Base-by-base conservation (phyloP, 768 basidiomycete genomes). In the Hygrophorus pudorinus region DNA sequence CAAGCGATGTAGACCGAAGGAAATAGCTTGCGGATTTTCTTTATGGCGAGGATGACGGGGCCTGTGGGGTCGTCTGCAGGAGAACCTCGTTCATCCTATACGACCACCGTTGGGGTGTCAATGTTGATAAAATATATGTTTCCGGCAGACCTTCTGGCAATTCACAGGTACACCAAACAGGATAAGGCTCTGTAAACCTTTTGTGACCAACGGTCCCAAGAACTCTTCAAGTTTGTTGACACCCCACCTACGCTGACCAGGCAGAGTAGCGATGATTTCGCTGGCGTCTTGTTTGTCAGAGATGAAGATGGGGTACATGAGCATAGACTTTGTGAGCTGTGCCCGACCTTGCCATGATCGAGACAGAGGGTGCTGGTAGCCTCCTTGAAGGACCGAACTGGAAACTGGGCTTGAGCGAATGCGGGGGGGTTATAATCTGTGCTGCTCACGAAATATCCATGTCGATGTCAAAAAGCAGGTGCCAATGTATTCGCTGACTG, bases 261-360 rank as follows among this genome's bases (percentile, higher is more conserved):
- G 93, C 7, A 97, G 68, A 16, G 78, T 71, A 0, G 74, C 56
- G 51, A 98, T 92, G 48, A 76, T 72, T 40, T 82, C 80, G 59
- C 78, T 75, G 5, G 90, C 88, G 47, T 91, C 74, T 1, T 90
- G 82, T 47, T 97, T 90, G 62, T 98, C 94, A 13, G 92, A 91
- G 55, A 98, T 85, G 61, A 99, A 97, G 56, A 99, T 92, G 5
- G 96, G 96, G 62, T 98, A 99, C 87, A 97, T 97, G 63, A 99
- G 75, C 92, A 97, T 96, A 51, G 78, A 76, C 60, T 90, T 93
- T 18, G 82, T 81, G 56, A 93, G 76, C 46, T 76, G 72, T 38
- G 84, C 79, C 46, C 78, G 77, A 18, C 76, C 73, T 65, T 99
- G 94, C 81, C 87, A 93, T 65, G 78, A 72, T 16, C 94, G 83